A percentile compares a stretch with the other conserved stretches of the same genome.
These are phyloP conservation scores for Allium cepa DNA, from an alignment of 106 monocot genomes.

Conservation along the genomic window DNA sequence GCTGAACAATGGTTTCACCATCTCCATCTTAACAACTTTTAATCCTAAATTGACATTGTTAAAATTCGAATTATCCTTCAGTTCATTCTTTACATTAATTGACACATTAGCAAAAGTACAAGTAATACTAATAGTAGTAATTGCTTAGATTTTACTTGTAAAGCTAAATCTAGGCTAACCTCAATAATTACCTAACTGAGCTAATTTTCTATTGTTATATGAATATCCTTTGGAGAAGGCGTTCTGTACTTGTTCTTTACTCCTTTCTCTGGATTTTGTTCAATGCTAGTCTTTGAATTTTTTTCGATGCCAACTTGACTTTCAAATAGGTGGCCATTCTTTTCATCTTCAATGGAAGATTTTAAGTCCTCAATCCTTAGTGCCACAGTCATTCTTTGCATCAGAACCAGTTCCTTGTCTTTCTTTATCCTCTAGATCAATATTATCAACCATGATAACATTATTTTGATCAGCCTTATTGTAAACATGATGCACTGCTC, in stretches of 20 bases:
- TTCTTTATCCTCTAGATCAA: constrained; percentile 2
- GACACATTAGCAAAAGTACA: constrained; percentile 58
- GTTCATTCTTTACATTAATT: constrained; percentile 79
- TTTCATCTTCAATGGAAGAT: neutral
- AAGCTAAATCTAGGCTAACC: constrained; percentile 72
- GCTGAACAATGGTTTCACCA: constrained; percentile 61
- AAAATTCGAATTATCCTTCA: constrained; percentile 93
- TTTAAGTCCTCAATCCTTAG: constrained; percentile 10
- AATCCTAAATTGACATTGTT: constrained; percentile 85
- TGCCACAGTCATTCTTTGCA: neutral
- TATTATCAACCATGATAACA: neutral
- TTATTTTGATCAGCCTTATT: constrained; percentile 9
- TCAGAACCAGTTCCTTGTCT: constrained; percentile 3
- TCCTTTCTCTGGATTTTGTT: constrained; percentile 4
- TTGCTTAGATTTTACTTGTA: constrained; percentile 69
- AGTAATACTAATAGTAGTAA: constrained; percentile 4
- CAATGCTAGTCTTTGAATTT: neutral
- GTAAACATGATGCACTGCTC: neutral
- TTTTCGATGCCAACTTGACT: constrained; percentile 1
- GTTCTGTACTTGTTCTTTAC: constrained; percentile 23
- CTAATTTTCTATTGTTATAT: constrained; percentile 11
- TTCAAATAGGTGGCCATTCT: neutral
- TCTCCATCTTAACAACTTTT: constrained; percentile 76
- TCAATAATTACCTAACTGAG: constrained; percentile 66
- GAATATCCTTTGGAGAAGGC: constrained; percentile 24